Percentiles rank a stretch among this genome's conserved stretches.
Conservation (phyloP, 2,329 filamentous ascomycete species). For the Beauveria sp. region DNA sequence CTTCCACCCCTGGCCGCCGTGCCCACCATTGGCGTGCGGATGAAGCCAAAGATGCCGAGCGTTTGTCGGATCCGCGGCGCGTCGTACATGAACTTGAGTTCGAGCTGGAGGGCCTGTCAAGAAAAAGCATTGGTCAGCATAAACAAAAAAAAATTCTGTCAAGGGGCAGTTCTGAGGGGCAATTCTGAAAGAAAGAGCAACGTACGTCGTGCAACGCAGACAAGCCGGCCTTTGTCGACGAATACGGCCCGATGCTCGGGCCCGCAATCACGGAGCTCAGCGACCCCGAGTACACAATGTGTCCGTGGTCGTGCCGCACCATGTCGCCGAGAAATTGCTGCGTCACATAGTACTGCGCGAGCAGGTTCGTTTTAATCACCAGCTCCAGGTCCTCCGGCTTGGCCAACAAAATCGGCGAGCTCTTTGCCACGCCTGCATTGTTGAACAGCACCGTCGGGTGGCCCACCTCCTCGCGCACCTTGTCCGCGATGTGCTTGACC, state of each 20-base stretch:
- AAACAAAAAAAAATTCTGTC: not conserved
- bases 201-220: slow-evolving; percentile 22
- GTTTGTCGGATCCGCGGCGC: slow-evolving; percentile 23
- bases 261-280: slow-evolving; percentile 47
- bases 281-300: slow-evolving; percentile 55
- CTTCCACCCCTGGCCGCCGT: slow-evolving; percentile 17
- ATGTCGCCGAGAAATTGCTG: slow-evolving; percentile 54
- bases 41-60: slow-evolving; percentile 24
- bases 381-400: slow-evolving; percentile 22
- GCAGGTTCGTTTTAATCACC: slow-evolving; percentile 38
- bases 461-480: slow-evolving; percentile 26
- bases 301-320: slow-evolving; percentile 51
- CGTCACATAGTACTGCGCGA: slow-evolving; percentile 51
- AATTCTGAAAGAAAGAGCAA: not conserved
- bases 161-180: no score
- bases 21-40: slow-evolving; percentile 23
- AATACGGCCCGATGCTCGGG: slow-evolving; percentile 52
- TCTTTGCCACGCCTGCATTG: slow-evolving; percentile 26
- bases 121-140: not conserved
- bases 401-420: slow-evolving; percentile 22
- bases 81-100: slow-evolving; percentile 22
- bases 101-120: slow-evolving; percentile 22
- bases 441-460: slow-evolving; percentile 30
- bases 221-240: slow-evolving; percentile 41
- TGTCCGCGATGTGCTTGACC: slow-evolving; percentile 21